phyloP scores from a whole-genome alignment of 306 rosid species.

The Cucurbita pepo region DNA sequence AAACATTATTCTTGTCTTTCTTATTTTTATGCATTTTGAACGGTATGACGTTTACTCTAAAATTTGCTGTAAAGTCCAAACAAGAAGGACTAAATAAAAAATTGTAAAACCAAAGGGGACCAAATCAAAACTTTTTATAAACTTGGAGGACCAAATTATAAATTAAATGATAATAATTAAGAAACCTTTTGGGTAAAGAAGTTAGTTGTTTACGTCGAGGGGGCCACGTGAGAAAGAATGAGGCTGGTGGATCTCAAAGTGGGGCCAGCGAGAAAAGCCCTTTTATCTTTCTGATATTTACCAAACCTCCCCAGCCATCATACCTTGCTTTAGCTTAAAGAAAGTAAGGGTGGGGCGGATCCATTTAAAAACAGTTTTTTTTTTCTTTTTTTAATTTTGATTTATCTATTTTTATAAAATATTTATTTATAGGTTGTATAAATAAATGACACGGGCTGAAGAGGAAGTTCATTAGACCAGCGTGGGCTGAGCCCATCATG shows the following conservation, averaged over 20 bases:
- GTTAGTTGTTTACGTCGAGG: neutral
- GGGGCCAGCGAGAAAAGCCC: neutral
- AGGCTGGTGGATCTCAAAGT: slow-evolving; percentile 7
- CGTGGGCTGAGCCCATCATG: no score
- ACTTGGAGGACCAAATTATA: neutral
- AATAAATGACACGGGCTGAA: no score
- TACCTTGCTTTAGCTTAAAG: neutral
- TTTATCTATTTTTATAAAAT: neutral
- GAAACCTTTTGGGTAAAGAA: neutral
- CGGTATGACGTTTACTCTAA: no score
- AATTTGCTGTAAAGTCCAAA: no score
- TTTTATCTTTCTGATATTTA: neutral
- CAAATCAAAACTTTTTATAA: no score
- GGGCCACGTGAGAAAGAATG: neutral
- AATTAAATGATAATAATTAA: neutral
- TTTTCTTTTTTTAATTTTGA: neutral
- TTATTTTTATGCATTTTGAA: no score
- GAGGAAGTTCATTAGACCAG: no score
- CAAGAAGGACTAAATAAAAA: no score
- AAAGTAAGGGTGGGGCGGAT: neutral
- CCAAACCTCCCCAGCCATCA: neutral
- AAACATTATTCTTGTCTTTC: no score
- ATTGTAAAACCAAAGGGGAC: no score
- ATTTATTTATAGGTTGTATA: neutral
- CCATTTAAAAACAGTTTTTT: neutral